Evolutionary conservation across 768 basidiomycete species (phyloP).

Genomic region (Phanerochaete sordida): DNA sequence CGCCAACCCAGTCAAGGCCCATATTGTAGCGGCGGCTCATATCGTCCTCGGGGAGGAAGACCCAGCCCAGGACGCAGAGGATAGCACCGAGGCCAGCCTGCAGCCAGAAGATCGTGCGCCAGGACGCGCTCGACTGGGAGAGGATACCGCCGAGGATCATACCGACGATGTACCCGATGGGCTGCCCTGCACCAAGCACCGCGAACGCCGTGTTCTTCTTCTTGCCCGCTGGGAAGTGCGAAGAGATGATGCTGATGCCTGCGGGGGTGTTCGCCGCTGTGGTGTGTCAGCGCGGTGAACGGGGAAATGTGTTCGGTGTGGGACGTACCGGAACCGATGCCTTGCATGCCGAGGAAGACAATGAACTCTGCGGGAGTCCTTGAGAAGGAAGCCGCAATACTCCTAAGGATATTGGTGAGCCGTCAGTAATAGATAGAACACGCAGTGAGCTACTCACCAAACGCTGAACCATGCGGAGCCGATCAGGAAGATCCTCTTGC

Average conservation of each 20-base stretch:
- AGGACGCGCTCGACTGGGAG: conserved; percentile 27
- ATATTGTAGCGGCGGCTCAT: conserved; percentile 24
- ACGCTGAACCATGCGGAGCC: conserved; percentile 31
- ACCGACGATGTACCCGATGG: conserved; percentile 31
- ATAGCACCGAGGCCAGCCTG: conserved; percentile 29
- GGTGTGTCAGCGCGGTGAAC: not conserved
- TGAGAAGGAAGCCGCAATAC: conserved; percentile 28
- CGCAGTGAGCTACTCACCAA: conserved; percentile 19
- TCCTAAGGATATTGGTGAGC: conserved; percentile 17
- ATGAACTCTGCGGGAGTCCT: conserved; percentile 27
- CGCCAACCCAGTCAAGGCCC: conserved; percentile 34
- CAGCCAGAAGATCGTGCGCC: conserved; percentile 32
- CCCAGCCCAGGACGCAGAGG: conserved; percentile 25
- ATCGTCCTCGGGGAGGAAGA: conserved; percentile 18
- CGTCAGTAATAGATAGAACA: not conserved
- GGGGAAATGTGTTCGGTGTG: not conserved
- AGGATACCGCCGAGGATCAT: conserved; percentile 31
- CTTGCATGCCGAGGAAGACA: conserved; percentile 28
- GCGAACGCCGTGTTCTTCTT: conserved; percentile 30
- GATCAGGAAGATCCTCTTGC: conserved; percentile 25
- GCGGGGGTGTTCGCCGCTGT: conserved; percentile 32
- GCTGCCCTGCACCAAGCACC: conserved; percentile 32
- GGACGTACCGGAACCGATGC: conserved; percentile 25
- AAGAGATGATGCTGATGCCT: conserved; percentile 23
- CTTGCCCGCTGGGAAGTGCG: conserved; percentile 28